phyloP scores from a whole-genome alignment of 2,329 filamentous ascomycete species.

The Botrytis deweyae region DNA sequence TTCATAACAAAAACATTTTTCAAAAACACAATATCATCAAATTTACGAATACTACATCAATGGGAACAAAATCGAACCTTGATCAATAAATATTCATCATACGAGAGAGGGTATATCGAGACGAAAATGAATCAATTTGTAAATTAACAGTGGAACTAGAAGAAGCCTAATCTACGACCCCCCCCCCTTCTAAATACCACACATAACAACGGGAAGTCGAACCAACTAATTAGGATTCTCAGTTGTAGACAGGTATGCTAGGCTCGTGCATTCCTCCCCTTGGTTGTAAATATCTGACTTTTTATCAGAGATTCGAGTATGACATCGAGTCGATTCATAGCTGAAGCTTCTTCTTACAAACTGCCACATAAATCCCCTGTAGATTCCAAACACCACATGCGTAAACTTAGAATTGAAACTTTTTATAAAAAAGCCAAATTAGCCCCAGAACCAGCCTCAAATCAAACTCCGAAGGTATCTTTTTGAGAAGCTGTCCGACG shows the following conservation, averaged over 20 bases:
- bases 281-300: not conserved
- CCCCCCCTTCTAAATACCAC: too few relatives aligned
- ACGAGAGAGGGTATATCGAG: not conserved
- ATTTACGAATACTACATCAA: not conserved
- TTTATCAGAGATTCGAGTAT: not conserved
- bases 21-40: not conserved
- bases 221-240: not conserved
- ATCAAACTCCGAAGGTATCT: not conserved
- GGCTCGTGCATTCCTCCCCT: too few relatives aligned
- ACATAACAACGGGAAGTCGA: not conserved
- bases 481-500: not conserved
- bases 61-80: not conserved
- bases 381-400: conserved; percentile 25
- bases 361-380: not conserved
- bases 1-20: not conserved
- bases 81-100: not conserved
- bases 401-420: conserved; percentile 25
- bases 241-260: not conserved
- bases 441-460: not conserved
- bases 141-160: not conserved
- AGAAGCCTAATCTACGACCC: not conserved
- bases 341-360: not conserved
- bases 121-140: not conserved
- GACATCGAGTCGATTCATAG: not conserved
- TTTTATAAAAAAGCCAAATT: not conserved